phyloP scores from a whole-genome alignment of 345 rosid species.

The Capsella bursapastoris region DNA sequence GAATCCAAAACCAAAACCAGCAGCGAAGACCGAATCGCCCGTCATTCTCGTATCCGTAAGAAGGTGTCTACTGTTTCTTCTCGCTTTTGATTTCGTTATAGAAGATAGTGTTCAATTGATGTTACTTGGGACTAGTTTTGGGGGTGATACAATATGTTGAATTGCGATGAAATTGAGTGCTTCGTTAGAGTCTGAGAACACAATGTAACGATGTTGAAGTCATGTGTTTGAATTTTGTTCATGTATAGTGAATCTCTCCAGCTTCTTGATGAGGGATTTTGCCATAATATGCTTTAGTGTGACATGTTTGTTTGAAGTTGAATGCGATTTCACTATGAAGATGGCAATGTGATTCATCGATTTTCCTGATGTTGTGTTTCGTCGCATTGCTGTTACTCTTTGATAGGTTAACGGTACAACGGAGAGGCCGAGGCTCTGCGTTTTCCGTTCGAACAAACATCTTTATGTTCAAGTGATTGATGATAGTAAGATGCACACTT shows the following conservation, averaged over 20 bases:
- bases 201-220: neutral
- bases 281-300: neutral
- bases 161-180: neutral
- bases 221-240: neutral
- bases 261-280: neutral
- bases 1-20: constrained; percentile 73
- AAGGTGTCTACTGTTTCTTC: constrained; percentile 56
- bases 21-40: constrained; percentile 74
- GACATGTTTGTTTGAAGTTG: neutral
- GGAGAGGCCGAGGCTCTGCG: constrained; percentile 85
- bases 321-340: neutral
- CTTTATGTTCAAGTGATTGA: constrained; percentile 92
- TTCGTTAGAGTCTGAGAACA: neutral
- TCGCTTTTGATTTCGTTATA: neutral
- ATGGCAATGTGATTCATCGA: neutral
- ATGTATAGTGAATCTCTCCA: neutral
- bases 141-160: neutral
- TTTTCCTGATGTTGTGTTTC: neutral
- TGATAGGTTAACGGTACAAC: constrained; percentile 76
- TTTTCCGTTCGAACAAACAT: constrained; percentile 92
- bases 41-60: constrained; percentile 90
- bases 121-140: neutral
- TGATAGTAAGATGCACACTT: constrained; percentile 97
- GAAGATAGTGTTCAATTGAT: neutral
- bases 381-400: neutral